These are phyloP conservation scores for Hemileccinum rubropunctum DNA, from an alignment of 768 basidiomycete genomes.

Conservation along the genomic window DNA sequence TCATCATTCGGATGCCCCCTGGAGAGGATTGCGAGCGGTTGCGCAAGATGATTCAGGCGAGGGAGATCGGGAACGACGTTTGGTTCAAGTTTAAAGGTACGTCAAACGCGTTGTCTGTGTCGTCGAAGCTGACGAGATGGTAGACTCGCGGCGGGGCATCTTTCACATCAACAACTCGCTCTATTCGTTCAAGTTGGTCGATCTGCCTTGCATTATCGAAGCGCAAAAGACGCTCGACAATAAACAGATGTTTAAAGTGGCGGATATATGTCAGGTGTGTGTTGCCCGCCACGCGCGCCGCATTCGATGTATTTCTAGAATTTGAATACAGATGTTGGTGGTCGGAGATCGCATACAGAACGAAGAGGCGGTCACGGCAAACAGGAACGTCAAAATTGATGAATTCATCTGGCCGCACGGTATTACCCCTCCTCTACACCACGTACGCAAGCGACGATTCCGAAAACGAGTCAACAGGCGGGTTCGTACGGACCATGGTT, in stretches of 20 bases:
- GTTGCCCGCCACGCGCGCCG: neutral
- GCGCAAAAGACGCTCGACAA: conserved; percentile 94
- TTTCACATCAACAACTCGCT: conserved; percentile 81
- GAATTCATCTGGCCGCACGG: conserved; percentile 99
- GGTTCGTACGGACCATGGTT: conserved; percentile 39
- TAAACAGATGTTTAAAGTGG: conserved; percentile 98
- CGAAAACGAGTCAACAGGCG: conserved; percentile 84
- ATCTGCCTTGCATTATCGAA: conserved; percentile 91
- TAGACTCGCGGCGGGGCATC: conserved; percentile 87
- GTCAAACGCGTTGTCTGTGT: neutral
- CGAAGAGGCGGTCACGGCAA: conserved; percentile 61
- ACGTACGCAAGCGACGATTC: conserved; percentile 89
- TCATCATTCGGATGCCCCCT: conserved; percentile 84
- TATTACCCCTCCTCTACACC: conserved; percentile 87
- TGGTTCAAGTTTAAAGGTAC: conserved; percentile 99
- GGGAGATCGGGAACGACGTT: conserved; percentile 78
- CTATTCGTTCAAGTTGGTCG: conserved; percentile 92
- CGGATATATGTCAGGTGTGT: conserved; percentile 92
- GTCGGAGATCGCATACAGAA: conserved; percentile 72
- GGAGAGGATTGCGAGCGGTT: conserved; percentile 79
- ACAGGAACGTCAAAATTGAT: conserved; percentile 80
- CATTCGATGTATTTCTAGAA: conserved; percentile 11
- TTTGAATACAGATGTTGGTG: conserved; percentile 77
- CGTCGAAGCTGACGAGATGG: conserved; percentile 12
- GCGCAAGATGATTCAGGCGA: conserved; percentile 74